Evolutionary conservation across 805 yeast species (phyloP).

Genomic region (Wickerhamiella kurtzmanii): DNA sequence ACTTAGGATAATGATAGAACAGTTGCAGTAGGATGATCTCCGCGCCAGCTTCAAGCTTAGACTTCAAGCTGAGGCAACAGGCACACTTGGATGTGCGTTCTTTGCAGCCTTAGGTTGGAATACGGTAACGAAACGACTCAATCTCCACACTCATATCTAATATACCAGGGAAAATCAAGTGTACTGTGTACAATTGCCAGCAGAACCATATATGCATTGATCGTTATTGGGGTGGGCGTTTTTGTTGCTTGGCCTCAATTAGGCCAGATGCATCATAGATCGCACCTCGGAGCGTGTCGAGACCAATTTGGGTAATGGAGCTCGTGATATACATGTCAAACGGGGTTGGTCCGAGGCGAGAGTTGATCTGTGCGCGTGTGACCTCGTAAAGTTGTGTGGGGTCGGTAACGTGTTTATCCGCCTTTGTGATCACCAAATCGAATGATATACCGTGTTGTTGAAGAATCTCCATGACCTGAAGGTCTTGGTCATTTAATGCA

Average conservation of each 20-base stretch:
- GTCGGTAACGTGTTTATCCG: constrained; percentile 31
- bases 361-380: constrained; percentile 14
- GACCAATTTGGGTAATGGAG: constrained; percentile 15
- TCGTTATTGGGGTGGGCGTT: not conserved
- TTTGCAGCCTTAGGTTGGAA: no score
- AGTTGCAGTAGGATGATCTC: no score
- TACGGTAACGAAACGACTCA: no score
- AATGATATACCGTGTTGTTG: constrained; percentile 46
- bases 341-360: constrained; percentile 20
- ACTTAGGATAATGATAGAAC: no score
- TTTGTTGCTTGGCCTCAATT: constrained; percentile 17
- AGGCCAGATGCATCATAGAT: constrained; percentile 17
- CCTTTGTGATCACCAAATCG: constrained; percentile 65
- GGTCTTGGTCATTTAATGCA: constrained; percentile 50
- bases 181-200: no score
- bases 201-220: no score
- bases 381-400: constrained; percentile 4
- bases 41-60: no score
- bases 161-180: no score
- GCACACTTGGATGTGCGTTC: no score
- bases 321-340: constrained; percentile 22
- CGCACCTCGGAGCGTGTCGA: constrained; percentile 22
- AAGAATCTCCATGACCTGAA: constrained; percentile 37
- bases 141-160: no score
- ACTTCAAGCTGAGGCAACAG: no score